Evolutionary conservation across 2,329 filamentous ascomycete species (phyloP).

Genomic region (Thielaviopsis euricoi): DNA sequence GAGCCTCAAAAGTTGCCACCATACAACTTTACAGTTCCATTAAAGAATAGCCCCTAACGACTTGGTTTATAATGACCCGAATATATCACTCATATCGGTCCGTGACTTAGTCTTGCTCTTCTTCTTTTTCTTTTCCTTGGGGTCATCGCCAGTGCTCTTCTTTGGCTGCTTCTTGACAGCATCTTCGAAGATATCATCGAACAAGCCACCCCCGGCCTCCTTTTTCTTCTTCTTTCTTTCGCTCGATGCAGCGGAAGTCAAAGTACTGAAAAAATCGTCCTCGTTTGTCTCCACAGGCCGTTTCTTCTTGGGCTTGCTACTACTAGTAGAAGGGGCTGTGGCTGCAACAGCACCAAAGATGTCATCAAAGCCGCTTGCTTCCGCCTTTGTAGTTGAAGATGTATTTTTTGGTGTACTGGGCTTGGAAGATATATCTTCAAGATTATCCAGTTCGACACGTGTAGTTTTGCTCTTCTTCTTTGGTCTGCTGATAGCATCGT

Average conservation of each 20-base stretch:
- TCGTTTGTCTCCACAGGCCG: neutral
- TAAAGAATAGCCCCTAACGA: neutral
- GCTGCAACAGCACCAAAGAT: conserved; percentile 1
- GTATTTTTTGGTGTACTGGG: neutral
- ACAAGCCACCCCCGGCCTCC: neutral
- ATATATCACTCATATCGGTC: conserved; percentile 27
- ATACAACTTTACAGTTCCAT: no score
- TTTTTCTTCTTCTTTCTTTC: neutral
- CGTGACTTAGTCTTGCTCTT: conserved; percentile 40
- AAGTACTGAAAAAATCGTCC: neutral
- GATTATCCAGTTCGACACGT: neutral
- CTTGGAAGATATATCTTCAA: neutral
- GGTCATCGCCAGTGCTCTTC: conserved; percentile 12
- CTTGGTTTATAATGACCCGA: conserved; percentile 32
- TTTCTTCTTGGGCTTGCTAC: neutral
- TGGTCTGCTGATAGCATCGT: neutral
- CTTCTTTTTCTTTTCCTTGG: conserved; percentile 27
- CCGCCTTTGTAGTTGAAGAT: neutral
- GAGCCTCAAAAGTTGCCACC: no score
- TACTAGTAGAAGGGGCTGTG: neutral
- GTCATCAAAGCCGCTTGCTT: neutral
- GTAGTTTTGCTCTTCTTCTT: neutral
- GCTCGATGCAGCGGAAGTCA: neutral
- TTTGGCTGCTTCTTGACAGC: conserved; percentile 11
- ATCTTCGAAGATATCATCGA: conserved; percentile 7